These are phyloP conservation scores for Rusavskia elegans DNA, from an alignment of 495 filamentous ascomycete species.

Conservation along the genomic window DNA sequence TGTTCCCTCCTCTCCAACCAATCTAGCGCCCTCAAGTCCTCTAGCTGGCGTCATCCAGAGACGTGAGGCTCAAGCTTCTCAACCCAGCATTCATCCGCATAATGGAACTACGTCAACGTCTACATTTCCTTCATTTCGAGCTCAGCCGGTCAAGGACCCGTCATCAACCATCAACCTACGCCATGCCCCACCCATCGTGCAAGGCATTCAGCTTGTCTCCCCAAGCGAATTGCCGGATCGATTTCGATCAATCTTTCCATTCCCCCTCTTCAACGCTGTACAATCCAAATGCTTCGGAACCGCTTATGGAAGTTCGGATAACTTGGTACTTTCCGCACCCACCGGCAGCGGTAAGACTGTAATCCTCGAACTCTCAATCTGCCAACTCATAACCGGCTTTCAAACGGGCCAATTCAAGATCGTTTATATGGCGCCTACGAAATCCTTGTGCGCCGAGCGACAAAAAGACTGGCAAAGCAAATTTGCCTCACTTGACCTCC, in stretches of 20 bases:
- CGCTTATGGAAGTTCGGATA: conserved; percentile 61
- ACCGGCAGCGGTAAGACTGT: conserved; percentile 92
- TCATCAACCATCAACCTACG: conserved; percentile 11
- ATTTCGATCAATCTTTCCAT: conserved; percentile 62
- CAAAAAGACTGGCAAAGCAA: conserved; percentile 74
- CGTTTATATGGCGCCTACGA: conserved; percentile 89
- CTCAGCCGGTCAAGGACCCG: background rate
- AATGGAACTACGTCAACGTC: background rate
- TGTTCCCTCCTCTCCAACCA: background rate
- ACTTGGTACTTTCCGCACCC: conserved; percentile 76
- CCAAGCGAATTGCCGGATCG: conserved; percentile 59
- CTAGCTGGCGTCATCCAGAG: background rate
- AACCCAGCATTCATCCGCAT: background rate
- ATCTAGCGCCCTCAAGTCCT: background rate
- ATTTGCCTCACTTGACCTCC: conserved; percentile 57
- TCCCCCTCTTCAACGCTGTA: conserved; percentile 74
- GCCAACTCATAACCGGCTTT: conserved; percentile 47
- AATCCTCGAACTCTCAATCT: conserved; percentile 84
- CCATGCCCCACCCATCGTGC: conserved; percentile 31
- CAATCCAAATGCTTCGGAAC: conserved; percentile 75
- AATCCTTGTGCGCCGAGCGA: conserved; percentile 77
- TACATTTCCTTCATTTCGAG: conserved; percentile 1
- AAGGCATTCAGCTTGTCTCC: conserved; percentile 62
- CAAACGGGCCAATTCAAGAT: conserved; percentile 69
- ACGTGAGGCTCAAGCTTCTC: background rate